Base-by-base conservation (phyloP, 768 basidiomycete genomes). In the Tephrocybe sp. region DNA sequence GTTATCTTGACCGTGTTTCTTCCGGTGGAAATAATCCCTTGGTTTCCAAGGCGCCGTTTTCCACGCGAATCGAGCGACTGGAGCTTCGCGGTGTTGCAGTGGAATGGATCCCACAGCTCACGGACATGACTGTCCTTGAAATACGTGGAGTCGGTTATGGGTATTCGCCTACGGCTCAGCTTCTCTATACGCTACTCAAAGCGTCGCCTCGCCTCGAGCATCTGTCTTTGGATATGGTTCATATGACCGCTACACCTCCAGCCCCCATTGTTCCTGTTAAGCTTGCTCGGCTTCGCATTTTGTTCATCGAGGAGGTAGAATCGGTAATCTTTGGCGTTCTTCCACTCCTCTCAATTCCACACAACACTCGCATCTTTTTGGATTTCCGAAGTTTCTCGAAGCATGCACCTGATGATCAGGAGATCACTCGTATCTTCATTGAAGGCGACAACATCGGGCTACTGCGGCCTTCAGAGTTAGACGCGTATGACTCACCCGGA, bases 81-180 rank as follows among this genome's bases (percentile, higher is more conserved):
- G 44, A 42, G 21, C 53, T 54, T n/a, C 37, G 39, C 13, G 38
- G 44, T 2, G 47, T 54, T 22, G 37, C 48, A 15, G 44, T 54
- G 5, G 24, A 49, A 19, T 49, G 44, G 53, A 41, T 41, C 9
- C 11, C 47, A 2, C 33, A 27, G 19, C 34, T 45, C 16, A 33
- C 23, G 15, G 40, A 42, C 39, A 23, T 54, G 53, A 49, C 53
- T 8, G 15, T 45, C 27, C 24, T 53, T 11, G 42, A 44, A 6
- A 18, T 53, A 16, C 25, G 45, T 18, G 47, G 52, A 31, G 36
- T 45, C 5, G 42, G 39, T 15, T 21, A 27, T 21, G 16, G 44
- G n/a, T 41, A 43, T 10, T 8, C 23, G 3, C 43, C 39, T 15
- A 19, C 19, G 1, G 7, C 15, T 11, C 19, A 30, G 16, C 42